Percentiles rank a stretch among this genome's conserved stretches.
phyloP scores from a whole-genome alignment of 1,139 yeast species.

The Blastobotrys apis region DNA sequence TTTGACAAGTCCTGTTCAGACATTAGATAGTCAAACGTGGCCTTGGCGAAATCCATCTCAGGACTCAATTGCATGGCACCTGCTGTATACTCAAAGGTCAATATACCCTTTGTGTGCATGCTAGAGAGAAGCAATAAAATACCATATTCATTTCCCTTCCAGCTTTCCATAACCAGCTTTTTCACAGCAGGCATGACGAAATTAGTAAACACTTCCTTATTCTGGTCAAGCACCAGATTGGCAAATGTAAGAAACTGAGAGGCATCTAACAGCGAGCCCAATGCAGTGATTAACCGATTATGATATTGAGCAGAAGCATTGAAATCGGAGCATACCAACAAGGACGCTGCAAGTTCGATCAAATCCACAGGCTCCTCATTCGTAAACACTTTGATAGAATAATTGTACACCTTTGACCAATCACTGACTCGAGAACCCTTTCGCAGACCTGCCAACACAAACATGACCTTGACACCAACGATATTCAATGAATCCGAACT shows the following conservation, averaged over 20 bases:
- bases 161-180: conserved; percentile 18
- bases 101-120: conserved; percentile 14
- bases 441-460: conserved; percentile 35
- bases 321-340: conserved; percentile 22
- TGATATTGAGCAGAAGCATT: conserved; percentile 23
- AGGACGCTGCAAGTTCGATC: conserved; percentile 6
- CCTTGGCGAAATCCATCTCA: conserved; percentile 4
- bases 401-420: conserved; percentile 26
- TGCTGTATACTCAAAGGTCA: conserved; percentile 6
- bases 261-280: conserved; percentile 12
- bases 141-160: conserved; percentile 16
- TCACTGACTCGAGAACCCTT: conserved; percentile 38
- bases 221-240: conserved; percentile 35
- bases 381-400: conserved; percentile 7
- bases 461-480: conserved; percentile 23
- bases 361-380: conserved; percentile 9
- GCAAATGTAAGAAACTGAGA: conserved; percentile 37
- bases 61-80: conserved; percentile 11
- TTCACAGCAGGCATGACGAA: conserved; percentile 24
- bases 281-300: conserved; percentile 16
- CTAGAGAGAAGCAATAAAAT: conserved; percentile 15
- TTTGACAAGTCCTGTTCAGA: conserved; percentile 4
- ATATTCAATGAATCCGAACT: conserved; percentile 10
- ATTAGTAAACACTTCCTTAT: conserved; percentile 26
- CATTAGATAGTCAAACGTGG: background rate